These are phyloP conservation scores for Trametes coccinea DNA, from an alignment of 768 basidiomycete genomes.

Conservation along the genomic window DNA sequence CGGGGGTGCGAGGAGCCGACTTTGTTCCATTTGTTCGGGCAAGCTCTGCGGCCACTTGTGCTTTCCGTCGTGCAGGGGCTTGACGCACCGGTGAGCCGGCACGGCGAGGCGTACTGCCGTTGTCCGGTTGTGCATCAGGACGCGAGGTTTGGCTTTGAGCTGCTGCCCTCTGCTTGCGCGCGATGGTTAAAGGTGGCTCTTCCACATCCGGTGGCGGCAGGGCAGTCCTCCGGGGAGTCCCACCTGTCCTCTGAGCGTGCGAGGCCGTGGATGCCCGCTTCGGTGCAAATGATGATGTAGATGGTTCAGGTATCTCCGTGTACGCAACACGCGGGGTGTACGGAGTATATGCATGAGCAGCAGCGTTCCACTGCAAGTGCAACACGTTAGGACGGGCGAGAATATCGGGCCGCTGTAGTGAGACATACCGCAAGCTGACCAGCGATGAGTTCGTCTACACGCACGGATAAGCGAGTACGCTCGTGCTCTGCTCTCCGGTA, in stretches of 20 bases:
- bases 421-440: slow-evolving; percentile 39
- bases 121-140: not conserved
- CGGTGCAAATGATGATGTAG: slow-evolving; percentile 22
- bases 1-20: slow-evolving; percentile 10
- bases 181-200: not conserved
- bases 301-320: slow-evolving; percentile 17
- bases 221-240: slow-evolving; percentile 1
- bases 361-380: slow-evolving; percentile 25
- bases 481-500: slow-evolving; percentile 75
- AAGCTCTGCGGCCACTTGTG: not conserved
- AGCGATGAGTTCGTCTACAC: slow-evolving; percentile 58
- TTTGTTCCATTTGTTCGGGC: not conserved
- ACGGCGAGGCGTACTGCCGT: not conserved
- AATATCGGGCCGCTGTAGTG: not conserved
- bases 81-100: slow-evolving; percentile 4
- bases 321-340: slow-evolving; percentile 13
- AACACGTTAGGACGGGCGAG: not conserved
- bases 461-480: slow-evolving; percentile 54
- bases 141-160: not conserved
- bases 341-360: slow-evolving; percentile 21
- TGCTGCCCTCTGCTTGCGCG: slow-evolving; percentile 4
- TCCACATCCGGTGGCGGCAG: slow-evolving; percentile 10
- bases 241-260: slow-evolving; percentile 9
- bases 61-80: slow-evolving; percentile 5
- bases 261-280: slow-evolving; percentile 25